These are phyloP conservation scores for Fusarium hainanense DNA, from an alignment of 2,329 filamentous ascomycete genomes.

Conservation along the genomic window DNA sequence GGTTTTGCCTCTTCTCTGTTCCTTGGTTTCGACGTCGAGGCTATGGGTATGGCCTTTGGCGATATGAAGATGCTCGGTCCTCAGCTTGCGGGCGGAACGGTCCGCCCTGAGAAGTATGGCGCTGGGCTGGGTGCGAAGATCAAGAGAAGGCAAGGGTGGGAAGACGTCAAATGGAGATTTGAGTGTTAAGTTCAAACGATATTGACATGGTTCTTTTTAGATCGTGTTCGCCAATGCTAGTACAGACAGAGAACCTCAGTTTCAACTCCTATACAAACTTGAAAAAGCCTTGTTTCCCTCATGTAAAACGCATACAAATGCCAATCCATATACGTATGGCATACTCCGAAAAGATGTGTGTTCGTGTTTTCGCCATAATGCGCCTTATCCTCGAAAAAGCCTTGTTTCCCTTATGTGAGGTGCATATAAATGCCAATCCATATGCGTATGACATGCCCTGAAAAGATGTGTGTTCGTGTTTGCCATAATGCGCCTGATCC, in stretches of 20 bases:
- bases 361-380: neutral
- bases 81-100: conserved; percentile 31
- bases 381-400: neutral
- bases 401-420: conserved; percentile 9
- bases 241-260: conserved; percentile 12
- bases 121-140: conserved; percentile 33
- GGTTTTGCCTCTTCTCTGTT: conserved; percentile 47
- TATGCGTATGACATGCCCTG: neutral
- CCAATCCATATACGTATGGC: neutral
- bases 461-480: neutral
- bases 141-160: conserved; percentile 22
- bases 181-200: conserved; percentile 17
- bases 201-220: conserved; percentile 4
- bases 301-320: neutral
- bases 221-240: conserved; percentile 13
- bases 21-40: conserved; percentile 48
- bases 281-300: conserved; percentile 10
- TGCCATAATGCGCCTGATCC: neutral
- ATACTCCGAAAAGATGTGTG: neutral
- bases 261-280: neutral
- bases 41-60: conserved; percentile 28
- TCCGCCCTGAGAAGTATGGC: conserved; percentile 35
- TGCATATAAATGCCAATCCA: neutral
- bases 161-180: conserved; percentile 38
- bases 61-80: conserved; percentile 33